Evolutionary conservation across 805 yeast species (phyloP).

Genomic region (Cyberlindnera petersonii): DNA sequence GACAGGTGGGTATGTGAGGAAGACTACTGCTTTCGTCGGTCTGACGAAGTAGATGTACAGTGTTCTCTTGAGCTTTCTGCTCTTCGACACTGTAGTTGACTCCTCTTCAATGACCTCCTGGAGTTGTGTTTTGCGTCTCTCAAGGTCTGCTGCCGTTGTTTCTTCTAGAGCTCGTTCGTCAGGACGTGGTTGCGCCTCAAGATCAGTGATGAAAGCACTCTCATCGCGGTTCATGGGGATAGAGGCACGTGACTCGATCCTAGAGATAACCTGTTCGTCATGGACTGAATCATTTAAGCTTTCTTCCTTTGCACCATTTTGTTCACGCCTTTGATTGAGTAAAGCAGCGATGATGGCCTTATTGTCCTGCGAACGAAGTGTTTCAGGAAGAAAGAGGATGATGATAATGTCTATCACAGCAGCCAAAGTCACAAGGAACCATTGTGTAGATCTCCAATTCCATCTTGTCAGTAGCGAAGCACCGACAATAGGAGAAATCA

Average conservation of each 20-base stretch:
- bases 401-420: slow-evolving; percentile 49
- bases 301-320: slow-evolving; percentile 34
- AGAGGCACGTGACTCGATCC: slow-evolving; percentile 13
- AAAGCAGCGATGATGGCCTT: slow-evolving; percentile 40
- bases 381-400: slow-evolving; percentile 67
- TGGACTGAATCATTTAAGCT: not conserved
- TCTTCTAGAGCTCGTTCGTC: slow-evolving; percentile 6
- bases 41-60: slow-evolving; percentile 46
- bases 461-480: slow-evolving; percentile 66
- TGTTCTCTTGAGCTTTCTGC: slow-evolving; percentile 27
- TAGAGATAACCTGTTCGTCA: slow-evolving; percentile 2
- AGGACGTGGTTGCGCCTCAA: slow-evolving; percentile 8
- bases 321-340: slow-evolving; percentile 15
- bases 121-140: slow-evolving; percentile 24
- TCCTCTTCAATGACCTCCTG: slow-evolving; percentile 25
- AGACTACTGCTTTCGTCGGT: slow-evolving; percentile 59
- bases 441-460: slow-evolving; percentile 90
- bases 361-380: slow-evolving; percentile 55
- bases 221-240: slow-evolving; percentile 3
- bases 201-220: slow-evolving; percentile 7
- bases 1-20: slow-evolving; percentile 73
- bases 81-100: slow-evolving; percentile 13
- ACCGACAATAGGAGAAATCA: slow-evolving; percentile 75
- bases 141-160: slow-evolving; percentile 21
- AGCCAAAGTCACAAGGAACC: slow-evolving; percentile 71